Evolutionary conservation across 2,329 filamentous ascomycete genomes (phyloP).

Genomic region (Dothideomycetes sp.): DNA sequence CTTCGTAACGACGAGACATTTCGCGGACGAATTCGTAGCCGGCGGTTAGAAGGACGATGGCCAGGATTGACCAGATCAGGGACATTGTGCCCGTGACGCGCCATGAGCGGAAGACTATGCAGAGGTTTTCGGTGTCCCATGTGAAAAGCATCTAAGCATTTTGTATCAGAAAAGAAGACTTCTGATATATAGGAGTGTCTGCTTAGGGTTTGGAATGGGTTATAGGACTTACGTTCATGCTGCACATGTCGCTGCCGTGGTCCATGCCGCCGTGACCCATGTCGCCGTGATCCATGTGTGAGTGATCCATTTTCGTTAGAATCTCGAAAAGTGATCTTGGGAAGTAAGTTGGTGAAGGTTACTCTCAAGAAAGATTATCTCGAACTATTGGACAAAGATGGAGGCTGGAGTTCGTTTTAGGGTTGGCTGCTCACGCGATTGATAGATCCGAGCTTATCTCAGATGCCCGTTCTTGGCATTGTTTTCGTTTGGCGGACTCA

Average conservation of each 20-base stretch:
- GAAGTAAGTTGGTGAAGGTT: no score
- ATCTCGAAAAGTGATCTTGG: no score
- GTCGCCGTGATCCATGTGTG: constrained; percentile 15
- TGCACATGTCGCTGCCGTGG: constrained; percentile 54
- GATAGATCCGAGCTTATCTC: no score
- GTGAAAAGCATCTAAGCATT: constrained; percentile 83
- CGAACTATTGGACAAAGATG: no score
- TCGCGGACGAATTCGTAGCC: constrained; percentile 87
- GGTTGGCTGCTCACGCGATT: no score
- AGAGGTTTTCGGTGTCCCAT: constrained; percentile 87
- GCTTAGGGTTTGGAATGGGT: constrained; percentile 47
- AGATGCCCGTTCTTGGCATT: no score
- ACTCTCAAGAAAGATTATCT: no score
- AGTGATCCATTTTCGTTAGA: constrained; percentile 13
- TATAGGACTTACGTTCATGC: constrained; percentile 66
- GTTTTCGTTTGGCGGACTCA: no score
- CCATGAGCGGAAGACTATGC: constrained; percentile 92
- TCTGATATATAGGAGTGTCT: no score
- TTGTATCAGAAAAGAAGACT: no score
- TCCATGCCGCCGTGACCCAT: constrained; percentile 30
- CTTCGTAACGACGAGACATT: constrained; percentile 67
- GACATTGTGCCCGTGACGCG: constrained; percentile 65
- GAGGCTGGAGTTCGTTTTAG: no score
- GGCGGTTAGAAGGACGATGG: constrained; percentile 73
- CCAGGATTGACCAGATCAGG: constrained; percentile 73